Evolutionary conservation across 768 basidiomycete species (phyloP).

Genomic region (Leucogyrophana mollusca): DNA sequence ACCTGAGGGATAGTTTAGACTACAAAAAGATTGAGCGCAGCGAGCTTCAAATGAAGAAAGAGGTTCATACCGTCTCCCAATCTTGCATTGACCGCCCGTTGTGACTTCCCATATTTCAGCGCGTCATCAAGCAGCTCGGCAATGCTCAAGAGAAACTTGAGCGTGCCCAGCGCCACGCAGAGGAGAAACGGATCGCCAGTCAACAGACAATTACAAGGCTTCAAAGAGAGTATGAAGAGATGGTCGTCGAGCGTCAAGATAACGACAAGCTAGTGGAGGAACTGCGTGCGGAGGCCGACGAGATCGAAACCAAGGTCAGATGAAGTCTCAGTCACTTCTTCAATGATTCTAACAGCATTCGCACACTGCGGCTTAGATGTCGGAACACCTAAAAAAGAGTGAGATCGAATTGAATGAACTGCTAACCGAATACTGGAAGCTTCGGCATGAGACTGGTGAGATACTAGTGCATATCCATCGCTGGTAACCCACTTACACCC

Average conservation of each 20-base stretch:
- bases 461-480: conserved; percentile 5
- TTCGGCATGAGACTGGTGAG: conserved; percentile 74
- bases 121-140: conserved; percentile 72
- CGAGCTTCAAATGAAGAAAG: conserved; percentile 63
- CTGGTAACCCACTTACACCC: conserved; percentile 1
- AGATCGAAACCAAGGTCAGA: conserved; percentile 63
- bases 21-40: conserved; percentile 74
- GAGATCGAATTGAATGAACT: conserved; percentile 81
- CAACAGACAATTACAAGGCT: conserved; percentile 74
- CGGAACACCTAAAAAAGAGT: conserved; percentile 69
- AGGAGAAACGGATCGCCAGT: conserved; percentile 75
- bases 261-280: conserved; percentile 81
- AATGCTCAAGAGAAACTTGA: conserved; percentile 85
- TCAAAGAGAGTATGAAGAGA: conserved; percentile 76
- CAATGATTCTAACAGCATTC: background rate
- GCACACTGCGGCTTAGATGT: conserved; percentile 49
- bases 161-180: conserved; percentile 73
- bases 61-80: conserved; percentile 43
- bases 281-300: conserved; percentile 65
- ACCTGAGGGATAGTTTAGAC: conserved; percentile 66
- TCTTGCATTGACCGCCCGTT: background rate
- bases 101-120: conserved; percentile 41
- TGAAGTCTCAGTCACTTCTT: conserved; percentile 1
- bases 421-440: conserved; percentile 78
- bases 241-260: conserved; percentile 72